phyloP scores from a whole-genome alignment of 352 stramenopile species.

The Globisporangium spiculum region DNA sequence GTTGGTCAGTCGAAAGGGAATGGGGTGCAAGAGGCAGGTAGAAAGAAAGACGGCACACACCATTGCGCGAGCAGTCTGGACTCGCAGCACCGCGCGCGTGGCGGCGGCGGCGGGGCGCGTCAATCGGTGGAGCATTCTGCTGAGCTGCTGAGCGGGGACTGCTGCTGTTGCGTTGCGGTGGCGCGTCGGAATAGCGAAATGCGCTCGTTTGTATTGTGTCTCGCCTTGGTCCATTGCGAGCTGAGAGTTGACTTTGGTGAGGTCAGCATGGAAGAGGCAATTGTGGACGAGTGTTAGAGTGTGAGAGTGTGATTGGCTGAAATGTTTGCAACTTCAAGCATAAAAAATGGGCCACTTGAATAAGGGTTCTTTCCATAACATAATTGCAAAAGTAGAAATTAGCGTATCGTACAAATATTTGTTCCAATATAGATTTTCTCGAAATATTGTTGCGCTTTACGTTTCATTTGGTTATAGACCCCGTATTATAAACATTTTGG shows the following conservation, averaged over 20 bases:
- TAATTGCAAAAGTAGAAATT: not conserved
- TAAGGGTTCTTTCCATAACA: not conserved
- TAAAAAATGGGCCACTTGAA: not conserved
- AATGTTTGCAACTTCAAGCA: conserved; percentile 14
- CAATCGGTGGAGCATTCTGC: conserved; percentile 20
- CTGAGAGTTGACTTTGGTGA: not conserved
- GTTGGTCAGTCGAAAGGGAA: not conserved
- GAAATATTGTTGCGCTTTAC: not conserved
- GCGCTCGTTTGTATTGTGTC: not conserved
- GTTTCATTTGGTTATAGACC: not conserved
- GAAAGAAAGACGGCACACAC: not conserved
- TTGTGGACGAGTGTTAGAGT: not conserved
- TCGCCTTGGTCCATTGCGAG: not conserved
- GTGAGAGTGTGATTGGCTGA: conserved; percentile 8
- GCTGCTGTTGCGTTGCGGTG: not conserved
- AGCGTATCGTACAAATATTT: too few species aligned
- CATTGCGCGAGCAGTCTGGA: conserved; percentile 7
- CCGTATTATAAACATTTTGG: not conserved
- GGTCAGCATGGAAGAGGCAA: conserved; percentile 4
- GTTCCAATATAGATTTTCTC: too few species aligned
- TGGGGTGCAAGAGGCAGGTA: not conserved
- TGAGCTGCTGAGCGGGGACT: too few species aligned
- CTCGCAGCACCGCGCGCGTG: conserved; percentile 9
- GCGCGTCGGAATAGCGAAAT: conserved; percentile 6
- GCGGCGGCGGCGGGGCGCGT: conserved; percentile 23